Conservation (phyloP, 306 rosid genomes). For the Fragaria nilgerrensis region DNA sequence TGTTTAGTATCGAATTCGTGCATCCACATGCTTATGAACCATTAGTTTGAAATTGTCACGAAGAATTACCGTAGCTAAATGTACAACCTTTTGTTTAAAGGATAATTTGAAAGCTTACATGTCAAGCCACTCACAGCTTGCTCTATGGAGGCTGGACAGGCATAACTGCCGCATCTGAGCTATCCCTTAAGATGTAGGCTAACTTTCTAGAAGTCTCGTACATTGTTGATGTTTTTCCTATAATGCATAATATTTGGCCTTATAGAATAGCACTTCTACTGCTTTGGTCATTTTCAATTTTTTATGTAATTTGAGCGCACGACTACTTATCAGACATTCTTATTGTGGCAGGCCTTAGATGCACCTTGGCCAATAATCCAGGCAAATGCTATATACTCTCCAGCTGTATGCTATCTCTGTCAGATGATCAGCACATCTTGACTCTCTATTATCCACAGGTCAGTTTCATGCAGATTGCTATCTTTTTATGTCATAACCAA, state of each 20-base stretch:
- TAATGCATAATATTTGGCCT: not conserved
- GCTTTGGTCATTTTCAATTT: not conserved
- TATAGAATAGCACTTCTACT: not conserved
- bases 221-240: not conserved
- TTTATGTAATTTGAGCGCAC: no score
- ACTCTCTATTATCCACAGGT: conserved; percentile 78
- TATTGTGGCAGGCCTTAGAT: conserved; percentile 82
- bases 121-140: not conserved
- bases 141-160: not conserved
- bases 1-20: not conserved
- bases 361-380: conserved; percentile 96
- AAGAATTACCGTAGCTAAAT: not conserved
- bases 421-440: conserved; percentile 73
- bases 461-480: conserved; percentile 18
- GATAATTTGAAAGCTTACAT: not conserved
- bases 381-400: conserved; percentile 91
- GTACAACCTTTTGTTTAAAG: not conserved
- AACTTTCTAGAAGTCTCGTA: not conserved
- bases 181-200: not conserved
- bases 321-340: conserved; percentile 1
- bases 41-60: not conserved
- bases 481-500: conserved; percentile 14
- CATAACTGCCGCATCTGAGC: not conserved
- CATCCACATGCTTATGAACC: not conserved
- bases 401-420: conserved; percentile 71